Conservation (phyloP, 257 asterid genomes). For the Lycium ferocissimum region DNA sequence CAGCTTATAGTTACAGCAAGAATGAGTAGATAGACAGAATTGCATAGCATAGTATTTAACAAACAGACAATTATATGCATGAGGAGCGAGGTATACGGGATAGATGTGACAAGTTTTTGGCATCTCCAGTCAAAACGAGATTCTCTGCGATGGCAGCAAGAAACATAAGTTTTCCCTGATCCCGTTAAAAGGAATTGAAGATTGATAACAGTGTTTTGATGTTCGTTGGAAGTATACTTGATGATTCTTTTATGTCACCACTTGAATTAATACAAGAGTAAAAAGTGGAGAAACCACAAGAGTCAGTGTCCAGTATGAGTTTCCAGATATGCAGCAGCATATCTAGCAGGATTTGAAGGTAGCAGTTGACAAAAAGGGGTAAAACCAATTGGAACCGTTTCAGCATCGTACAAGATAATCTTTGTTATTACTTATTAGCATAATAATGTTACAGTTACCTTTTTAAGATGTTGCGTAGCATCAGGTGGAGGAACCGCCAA, state of each 20-base stretch:
- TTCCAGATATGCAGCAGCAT: background rate
- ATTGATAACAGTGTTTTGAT: conserved; percentile 18
- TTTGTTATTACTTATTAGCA: background rate
- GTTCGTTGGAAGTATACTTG: background rate
- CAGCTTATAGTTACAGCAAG: conserved; percentile 30
- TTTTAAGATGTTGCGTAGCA: conserved; percentile 72
- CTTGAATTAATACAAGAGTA: background rate
- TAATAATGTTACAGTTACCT: conserved; percentile 43
- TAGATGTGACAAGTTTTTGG: background rate
- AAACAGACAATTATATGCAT: conserved; percentile 11
- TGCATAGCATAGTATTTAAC: conserved; percentile 1
- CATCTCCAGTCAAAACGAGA: background rate
- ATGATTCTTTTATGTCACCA: background rate
- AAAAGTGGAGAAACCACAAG: conserved; percentile 15
- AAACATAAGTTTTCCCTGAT: background rate
- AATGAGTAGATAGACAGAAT: conserved; percentile 11
- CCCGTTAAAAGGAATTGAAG: background rate
- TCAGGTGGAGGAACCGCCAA: conserved; percentile 86
- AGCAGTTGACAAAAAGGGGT: background rate
- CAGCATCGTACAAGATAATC: conserved; percentile 6
- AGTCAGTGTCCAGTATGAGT: background rate
- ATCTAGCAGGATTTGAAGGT: conserved; percentile 2
- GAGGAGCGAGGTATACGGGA: background rate
- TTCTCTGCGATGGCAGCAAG: conserved; percentile 9
- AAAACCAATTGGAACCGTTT: conserved; percentile 2